Evolutionary conservation across 257 asterid species (phyloP).

Genomic region (Nicotiana knightiana): DNA sequence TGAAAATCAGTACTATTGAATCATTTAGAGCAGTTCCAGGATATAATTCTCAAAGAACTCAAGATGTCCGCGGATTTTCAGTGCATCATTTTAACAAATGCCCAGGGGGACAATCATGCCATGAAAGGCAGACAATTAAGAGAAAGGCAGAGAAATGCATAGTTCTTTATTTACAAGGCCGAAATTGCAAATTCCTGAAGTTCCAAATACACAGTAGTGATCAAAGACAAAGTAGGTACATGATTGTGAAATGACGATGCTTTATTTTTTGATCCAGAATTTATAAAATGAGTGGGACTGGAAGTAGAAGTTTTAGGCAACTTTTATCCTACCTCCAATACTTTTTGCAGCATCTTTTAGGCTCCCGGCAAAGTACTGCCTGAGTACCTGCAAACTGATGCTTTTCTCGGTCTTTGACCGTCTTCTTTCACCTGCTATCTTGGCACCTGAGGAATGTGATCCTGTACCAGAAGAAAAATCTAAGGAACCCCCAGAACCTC

Average conservation of each 20-base stretch:
- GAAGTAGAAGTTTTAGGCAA: background rate
- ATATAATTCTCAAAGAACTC: background rate
- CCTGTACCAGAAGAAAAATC: slow-evolving; percentile 32
- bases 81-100: background rate
- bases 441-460: slow-evolving; percentile 27
- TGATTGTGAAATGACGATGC: background rate
- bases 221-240: background rate
- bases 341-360: slow-evolving; percentile 76
- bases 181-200: background rate
- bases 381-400: slow-evolving; percentile 62
- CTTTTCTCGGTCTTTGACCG: slow-evolving; percentile 59
- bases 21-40: background rate
- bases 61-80: background rate
- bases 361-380: slow-evolving; percentile 74
- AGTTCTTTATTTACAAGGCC: background rate
- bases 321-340: slow-evolving; percentile 58
- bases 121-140: background rate
- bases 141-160: too few relatives aligned
- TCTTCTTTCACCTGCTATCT: slow-evolving; percentile 39
- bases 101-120: background rate
- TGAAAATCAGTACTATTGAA: background rate
- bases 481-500: slow-evolving; percentile 25
- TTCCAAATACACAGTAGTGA: background rate
- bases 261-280: background rate
- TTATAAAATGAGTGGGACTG: background rate